phyloP scores from a whole-genome alignment of 192 early-diverging fungal genomes.

The Entomortierella beljakovae region DNA sequence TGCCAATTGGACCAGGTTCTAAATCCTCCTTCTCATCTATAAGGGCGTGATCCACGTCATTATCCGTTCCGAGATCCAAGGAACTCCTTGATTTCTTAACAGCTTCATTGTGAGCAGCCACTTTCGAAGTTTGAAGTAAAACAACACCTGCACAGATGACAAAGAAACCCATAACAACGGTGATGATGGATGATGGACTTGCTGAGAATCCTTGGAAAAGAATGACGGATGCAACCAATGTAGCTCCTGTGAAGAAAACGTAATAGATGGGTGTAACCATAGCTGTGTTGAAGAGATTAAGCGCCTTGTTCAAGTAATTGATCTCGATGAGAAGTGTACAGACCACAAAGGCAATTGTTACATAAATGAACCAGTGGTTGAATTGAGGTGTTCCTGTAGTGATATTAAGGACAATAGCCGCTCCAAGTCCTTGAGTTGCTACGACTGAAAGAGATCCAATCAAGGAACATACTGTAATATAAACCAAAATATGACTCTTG shows the following conservation, averaged over 20 bases:
- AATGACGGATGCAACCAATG: slow-evolving; percentile 72
- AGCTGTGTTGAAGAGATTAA: slow-evolving; percentile 77
- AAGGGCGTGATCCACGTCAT: slow-evolving; percentile 8
- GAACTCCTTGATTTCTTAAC: slow-evolving; percentile 24
- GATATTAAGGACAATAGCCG: slow-evolving; percentile 71
- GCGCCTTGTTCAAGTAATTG: slow-evolving; percentile 78
- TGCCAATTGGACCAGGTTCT: slow-evolving; percentile 41
- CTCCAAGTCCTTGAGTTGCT: slow-evolving; percentile 74
- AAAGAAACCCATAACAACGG: slow-evolving; percentile 68
- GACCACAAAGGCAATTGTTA: slow-evolving; percentile 67
- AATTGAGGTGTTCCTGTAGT: slow-evolving; percentile 68
- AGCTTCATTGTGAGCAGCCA: slow-evolving; percentile 3
- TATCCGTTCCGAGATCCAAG: slow-evolving; percentile 1
- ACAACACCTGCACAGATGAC: slow-evolving; percentile 72
- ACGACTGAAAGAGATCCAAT: slow-evolving; percentile 76
- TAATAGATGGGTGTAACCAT: slow-evolving; percentile 83
- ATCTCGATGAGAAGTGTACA: slow-evolving; percentile 68
- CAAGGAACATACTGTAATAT: slow-evolving; percentile 63
- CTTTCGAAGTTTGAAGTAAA: slow-evolving; percentile 62
- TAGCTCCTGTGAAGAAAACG: slow-evolving; percentile 78
- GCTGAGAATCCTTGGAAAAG: slow-evolving; percentile 73
- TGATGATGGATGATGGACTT: slow-evolving; percentile 43
- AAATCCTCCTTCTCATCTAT: slow-evolving; percentile 33
- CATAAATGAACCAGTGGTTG: slow-evolving; percentile 75
- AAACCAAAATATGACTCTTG: slow-evolving; percentile 63